Evolutionary conservation across 257 asterid genomes (phyloP).

Genomic region (Marsdenia floribunda): DNA sequence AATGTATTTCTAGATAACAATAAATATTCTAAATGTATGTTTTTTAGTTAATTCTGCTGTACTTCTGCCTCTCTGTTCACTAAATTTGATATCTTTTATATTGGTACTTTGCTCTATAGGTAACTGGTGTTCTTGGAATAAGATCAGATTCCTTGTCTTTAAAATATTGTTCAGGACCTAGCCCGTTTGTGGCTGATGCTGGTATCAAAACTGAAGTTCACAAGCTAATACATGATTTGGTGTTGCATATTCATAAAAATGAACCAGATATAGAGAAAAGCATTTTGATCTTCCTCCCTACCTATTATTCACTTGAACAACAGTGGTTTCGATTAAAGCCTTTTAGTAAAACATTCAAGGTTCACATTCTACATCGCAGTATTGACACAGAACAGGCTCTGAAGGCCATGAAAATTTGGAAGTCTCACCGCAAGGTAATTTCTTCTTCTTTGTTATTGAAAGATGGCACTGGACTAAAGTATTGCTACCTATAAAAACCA

Average conservation of each 20-base stretch:
- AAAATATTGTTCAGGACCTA: conserved; percentile 71
- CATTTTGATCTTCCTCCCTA: conserved; percentile 89
- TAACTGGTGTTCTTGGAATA: conserved; percentile 60
- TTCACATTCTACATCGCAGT: conserved; percentile 90
- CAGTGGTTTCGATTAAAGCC: conserved; percentile 85
- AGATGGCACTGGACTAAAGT: neutral
- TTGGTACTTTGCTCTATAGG: conserved; percentile 36
- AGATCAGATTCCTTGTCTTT: conserved; percentile 43
- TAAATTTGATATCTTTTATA: conserved; percentile 7
- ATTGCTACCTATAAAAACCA: neutral
- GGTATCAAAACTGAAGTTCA: conserved; percentile 58
- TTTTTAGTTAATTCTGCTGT: neutral
- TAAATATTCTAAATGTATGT: neutral
- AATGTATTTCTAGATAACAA: neutral
- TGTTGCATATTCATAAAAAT: conserved; percentile 70
- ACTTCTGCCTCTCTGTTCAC: neutral
- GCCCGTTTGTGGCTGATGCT: conserved; percentile 58
- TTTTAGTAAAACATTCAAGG: conserved; percentile 56
- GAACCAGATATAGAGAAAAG: conserved; percentile 96
- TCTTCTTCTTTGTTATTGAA: conserved; percentile 11
- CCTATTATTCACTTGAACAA: conserved; percentile 76
- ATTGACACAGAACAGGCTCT: conserved; percentile 84
- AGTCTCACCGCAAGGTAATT: conserved; percentile 80
- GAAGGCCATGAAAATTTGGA: conserved; percentile 75
- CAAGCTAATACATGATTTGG: conserved; percentile 74